phyloP scores from a whole-genome alignment of 768 basidiomycete species.

The Suillus subaureus region DNA sequence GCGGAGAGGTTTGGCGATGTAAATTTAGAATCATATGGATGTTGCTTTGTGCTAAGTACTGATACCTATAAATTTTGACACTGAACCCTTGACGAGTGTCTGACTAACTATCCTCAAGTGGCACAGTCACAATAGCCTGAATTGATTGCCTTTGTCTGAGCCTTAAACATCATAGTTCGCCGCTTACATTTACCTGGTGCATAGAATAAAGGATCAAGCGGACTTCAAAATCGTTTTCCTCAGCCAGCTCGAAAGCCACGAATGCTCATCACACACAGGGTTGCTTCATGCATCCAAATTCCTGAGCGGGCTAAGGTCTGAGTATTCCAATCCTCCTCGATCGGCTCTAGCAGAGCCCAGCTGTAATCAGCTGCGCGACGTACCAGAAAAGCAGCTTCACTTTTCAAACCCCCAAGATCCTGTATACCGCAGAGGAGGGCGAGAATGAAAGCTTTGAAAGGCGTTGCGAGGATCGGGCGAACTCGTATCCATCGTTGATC shows the following conservation, averaged over 20 bases:
- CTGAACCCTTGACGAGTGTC: neutral
- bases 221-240: neutral
- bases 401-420: neutral
- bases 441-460: neutral
- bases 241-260: neutral
- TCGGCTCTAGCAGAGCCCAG: neutral
- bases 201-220: neutral
- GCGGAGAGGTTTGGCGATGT: constrained; percentile 17
- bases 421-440: neutral
- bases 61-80: neutral
- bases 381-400: neutral
- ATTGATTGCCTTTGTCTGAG: too few relatives aligned
- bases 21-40: neutral
- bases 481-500: neutral
- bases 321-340: neutral
- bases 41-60: neutral
- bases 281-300: neutral
- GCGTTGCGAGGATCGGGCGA: neutral
- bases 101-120: neutral
- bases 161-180: too few relatives aligned
- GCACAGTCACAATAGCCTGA: neutral
- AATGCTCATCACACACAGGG: neutral
- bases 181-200: too few relatives aligned
- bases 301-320: constrained; percentile 1
- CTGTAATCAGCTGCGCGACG: neutral